Conservation (phyloP, 1,139 yeast species). For the Suhomyces terraborum region DNA sequence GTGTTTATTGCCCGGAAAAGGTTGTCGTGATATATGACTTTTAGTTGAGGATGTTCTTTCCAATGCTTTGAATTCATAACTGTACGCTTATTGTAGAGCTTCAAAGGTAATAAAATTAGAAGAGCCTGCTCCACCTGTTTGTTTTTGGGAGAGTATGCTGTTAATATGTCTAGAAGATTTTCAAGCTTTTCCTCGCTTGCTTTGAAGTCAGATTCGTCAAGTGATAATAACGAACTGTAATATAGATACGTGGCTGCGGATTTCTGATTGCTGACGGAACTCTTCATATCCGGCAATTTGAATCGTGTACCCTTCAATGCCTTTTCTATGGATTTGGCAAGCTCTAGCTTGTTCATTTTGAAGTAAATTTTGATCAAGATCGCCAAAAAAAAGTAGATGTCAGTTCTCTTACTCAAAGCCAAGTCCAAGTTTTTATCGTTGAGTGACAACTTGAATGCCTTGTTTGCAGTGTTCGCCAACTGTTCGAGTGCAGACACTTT, state of each 20-base stretch:
- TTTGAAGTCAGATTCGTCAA: slow-evolving; percentile 62
- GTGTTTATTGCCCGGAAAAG: slow-evolving; percentile 49
- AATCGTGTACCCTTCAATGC: slow-evolving; percentile 62
- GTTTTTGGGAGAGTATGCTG: slow-evolving; percentile 24
- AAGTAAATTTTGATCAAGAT: slow-evolving; percentile 74
- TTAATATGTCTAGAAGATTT: slow-evolving; percentile 45
- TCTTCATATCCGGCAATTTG: slow-evolving; percentile 53
- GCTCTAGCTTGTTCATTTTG: slow-evolving; percentile 65
- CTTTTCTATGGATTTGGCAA: slow-evolving; percentile 77
- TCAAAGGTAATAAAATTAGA: slow-evolving; percentile 56
- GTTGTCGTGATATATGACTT: slow-evolving; percentile 45
- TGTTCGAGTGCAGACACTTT: slow-evolving; percentile 40
- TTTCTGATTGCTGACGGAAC: slow-evolving; percentile 44
- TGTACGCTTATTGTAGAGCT: slow-evolving; percentile 42
- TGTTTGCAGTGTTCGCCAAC: slow-evolving; percentile 69
- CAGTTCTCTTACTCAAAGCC: slow-evolving; percentile 55
- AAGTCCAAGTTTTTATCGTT: slow-evolving; percentile 70
- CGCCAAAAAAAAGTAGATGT: slow-evolving; percentile 74
- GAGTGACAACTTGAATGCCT: slow-evolving; percentile 74
- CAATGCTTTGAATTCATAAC: slow-evolving; percentile 47
- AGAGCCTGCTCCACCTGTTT: slow-evolving; percentile 46
- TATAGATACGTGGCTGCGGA: slow-evolving; percentile 64
- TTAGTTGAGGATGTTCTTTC: slow-evolving; percentile 46
- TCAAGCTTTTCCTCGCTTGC: slow-evolving; percentile 52
- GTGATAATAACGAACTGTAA: slow-evolving; percentile 62